Base-by-base conservation (phyloP, 2,329 filamentous ascomycete species). In the Aspergillus sergii region DNA sequence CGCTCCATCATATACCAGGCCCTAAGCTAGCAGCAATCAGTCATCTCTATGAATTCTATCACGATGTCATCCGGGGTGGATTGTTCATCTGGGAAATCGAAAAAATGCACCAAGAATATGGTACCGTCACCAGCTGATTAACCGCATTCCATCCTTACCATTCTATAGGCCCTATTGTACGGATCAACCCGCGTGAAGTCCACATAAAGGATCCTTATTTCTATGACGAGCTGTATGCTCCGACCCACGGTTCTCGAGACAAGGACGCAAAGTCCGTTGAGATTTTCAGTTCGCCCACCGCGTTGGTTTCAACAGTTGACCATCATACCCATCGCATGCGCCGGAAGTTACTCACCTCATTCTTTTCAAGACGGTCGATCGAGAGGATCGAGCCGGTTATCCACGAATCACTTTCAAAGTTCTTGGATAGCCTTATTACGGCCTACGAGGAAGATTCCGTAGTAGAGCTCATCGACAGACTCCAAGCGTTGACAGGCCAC, bases 241-340 rank as follows among this genome's bases (percentile, higher is more conserved):
- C 61, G 21, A 63, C 63, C 36, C 59, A 55, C 21, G 62, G 63
- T 19, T 59, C 55, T 8, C 68, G 68, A 2, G 71, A 77, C 39
- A 76, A 75, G 57, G 68, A 68, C 32, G 56, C 58, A 10, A 57
- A 64, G 26, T 66, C 61, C 7, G 65, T 67, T 7, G 30, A 58
- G 12, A 58, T 64, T 12, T 66, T 66, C 16, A 63, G 61, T 5
- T 50, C 64, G 2, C 68, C 66, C 0, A 26, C 30, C 0, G 71
- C 72, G 0, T 59, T 69, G 9, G 62, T 79, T 10, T 62, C 73
- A 6, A 83, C 80, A 0, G 71, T 78, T 21, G 66, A 72, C 9
- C 77, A 81, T 63, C 73, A 80, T n/a, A 68, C 76, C 5, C 82
- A 84, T 64, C 77, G 79, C 36, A 39, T 39, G 36, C 36, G 36